phyloP scores from a whole-genome alignment of 2,329 filamentous ascomycete genomes.

The Fusarium vanettenii region DNA sequence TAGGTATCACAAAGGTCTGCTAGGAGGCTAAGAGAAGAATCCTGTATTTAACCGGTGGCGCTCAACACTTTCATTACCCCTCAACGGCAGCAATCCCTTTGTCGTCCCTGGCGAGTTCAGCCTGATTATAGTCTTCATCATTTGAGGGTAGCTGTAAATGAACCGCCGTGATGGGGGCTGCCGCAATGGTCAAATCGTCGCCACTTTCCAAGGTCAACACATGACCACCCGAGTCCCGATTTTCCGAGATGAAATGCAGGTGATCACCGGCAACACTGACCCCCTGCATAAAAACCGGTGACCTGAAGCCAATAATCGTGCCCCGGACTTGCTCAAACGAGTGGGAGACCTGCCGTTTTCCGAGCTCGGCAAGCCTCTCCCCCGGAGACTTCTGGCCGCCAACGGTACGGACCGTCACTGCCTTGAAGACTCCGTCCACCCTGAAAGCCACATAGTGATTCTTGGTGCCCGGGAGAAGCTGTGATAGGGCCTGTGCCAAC shows the following conservation, averaged over 20 bases:
- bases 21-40: background rate
- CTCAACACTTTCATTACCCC: background rate
- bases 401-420: slow-evolving; percentile 16
- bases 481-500: background rate
- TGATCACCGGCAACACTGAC: slow-evolving; percentile 33
- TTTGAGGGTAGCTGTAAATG: slow-evolving; percentile 19
- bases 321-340: background rate
- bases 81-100: slow-evolving; percentile 27
- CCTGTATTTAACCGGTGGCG: background rate
- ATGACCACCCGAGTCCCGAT: slow-evolving; percentile 18
- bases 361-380: slow-evolving; percentile 27
- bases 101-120: slow-evolving; percentile 9
- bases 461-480: slow-evolving; percentile 1
- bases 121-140: slow-evolving; percentile 9
- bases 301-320: slow-evolving; percentile 20
- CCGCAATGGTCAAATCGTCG: slow-evolving; percentile 2
- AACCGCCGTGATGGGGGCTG: background rate
- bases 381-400: slow-evolving; percentile 16
- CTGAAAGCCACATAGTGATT: slow-evolving; percentile 26
- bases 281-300: slow-evolving; percentile 26
- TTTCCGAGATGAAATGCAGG: slow-evolving; percentile 13
- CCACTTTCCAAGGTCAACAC: slow-evolving; percentile 19
- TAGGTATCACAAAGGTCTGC: background rate
- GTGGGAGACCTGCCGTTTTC: slow-evolving; percentile 26
- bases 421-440: slow-evolving; percentile 13